phyloP scores from a whole-genome alignment of 805 yeast genomes.

The Limtongia smithiae region DNA sequence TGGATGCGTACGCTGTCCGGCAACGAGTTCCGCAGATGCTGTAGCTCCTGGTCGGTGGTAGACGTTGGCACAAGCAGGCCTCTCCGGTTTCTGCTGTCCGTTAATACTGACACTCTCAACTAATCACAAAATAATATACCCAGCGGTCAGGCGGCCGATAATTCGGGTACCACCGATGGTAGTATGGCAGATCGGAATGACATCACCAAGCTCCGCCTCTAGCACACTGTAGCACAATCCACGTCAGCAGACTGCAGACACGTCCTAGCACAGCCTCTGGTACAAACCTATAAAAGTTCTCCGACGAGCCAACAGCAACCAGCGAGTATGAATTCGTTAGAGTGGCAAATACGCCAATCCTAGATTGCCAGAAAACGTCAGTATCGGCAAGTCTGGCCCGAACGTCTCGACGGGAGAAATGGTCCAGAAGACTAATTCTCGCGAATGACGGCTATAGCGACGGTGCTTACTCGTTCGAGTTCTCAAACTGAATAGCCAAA shows the following conservation, averaged over 20 bases:
- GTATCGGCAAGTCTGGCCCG: neutral
- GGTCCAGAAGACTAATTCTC: no score
- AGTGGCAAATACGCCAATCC: slow-evolving; percentile 89
- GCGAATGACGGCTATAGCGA: neutral
- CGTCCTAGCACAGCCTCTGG: no score
- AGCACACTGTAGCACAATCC: slow-evolving; percentile 87
- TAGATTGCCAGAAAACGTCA: slow-evolving; percentile 3
- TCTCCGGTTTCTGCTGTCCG: slow-evolving; percentile 95
- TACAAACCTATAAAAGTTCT: slow-evolving; percentile 53
- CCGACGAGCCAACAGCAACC: slow-evolving; percentile 96
- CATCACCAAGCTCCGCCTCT: slow-evolving; percentile 96
- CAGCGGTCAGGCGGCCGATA: slow-evolving; percentile 94
- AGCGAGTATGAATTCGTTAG: slow-evolving; percentile 93
- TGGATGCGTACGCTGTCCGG: slow-evolving; percentile 95
- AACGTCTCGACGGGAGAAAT: neutral
- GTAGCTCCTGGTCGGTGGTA: slow-evolving; percentile 96
- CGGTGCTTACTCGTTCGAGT: slow-evolving; percentile 60
- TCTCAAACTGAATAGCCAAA: slow-evolving; percentile 53
- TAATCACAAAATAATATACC: slow-evolving; percentile 13
- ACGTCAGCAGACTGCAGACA: no score
- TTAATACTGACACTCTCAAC: no score
- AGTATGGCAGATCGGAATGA: slow-evolving; percentile 92
- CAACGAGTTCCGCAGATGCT: slow-evolving; percentile 92
- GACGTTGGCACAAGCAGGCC: slow-evolving; percentile 96
- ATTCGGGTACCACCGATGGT: slow-evolving; percentile 98